Evolutionary conservation across 495 filamentous ascomycete genomes (phyloP), one percentile per base, ranked within the genome.

Genomic region (Penicillium goetzii): DNA sequence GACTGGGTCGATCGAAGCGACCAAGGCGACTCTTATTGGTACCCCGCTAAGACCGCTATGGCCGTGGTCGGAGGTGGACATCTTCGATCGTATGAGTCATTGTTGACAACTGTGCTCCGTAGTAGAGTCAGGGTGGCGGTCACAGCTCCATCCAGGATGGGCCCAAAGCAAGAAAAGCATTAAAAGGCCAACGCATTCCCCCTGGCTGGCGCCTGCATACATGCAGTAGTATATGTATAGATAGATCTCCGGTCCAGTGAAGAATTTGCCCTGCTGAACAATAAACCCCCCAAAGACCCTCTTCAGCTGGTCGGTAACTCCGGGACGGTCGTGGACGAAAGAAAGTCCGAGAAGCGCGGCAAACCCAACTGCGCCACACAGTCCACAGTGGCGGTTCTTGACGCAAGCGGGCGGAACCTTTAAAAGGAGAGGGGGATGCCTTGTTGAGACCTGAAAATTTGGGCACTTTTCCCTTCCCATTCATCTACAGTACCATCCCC

Each of bases 381-480:
- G n/a, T n/a, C n/a, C n/a, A n/a, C n/a, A 32, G 56, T 61, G 62
- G 60, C 63, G 61, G 49, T 25, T 28, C 51, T 34, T 59, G 47
- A 59, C 51, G 56, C 23, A 59, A 38, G 15, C 30, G 32, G 21
- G 15, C 55, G 23, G 23, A 14, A 14, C 32, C 43, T 66, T 62
- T 66, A 66, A 68, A 65, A 61, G 61, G 54, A 32, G 23, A 5
- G 50, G 45, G 21, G 50, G 64, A 56, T 57, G 68, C 57, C 73
- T 69, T 69, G 70, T 72, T 70, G 72, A 64, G 64, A 70, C 74
- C 74, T 74, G 71, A 76, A 71, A 75, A 71, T 65, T 62, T 70
- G 69, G 74, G 74, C 72, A 71, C 58, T 63, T 61, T 36, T 62
- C 63, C 43, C 56, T 68, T 36, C 12, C 32, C 8, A 17, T 36